Percentiles rank a stretch among this genome's conserved stretches.
Conservation (phyloP, 352 stramenopile species). For the Globisporangium okanoganense region DNA sequence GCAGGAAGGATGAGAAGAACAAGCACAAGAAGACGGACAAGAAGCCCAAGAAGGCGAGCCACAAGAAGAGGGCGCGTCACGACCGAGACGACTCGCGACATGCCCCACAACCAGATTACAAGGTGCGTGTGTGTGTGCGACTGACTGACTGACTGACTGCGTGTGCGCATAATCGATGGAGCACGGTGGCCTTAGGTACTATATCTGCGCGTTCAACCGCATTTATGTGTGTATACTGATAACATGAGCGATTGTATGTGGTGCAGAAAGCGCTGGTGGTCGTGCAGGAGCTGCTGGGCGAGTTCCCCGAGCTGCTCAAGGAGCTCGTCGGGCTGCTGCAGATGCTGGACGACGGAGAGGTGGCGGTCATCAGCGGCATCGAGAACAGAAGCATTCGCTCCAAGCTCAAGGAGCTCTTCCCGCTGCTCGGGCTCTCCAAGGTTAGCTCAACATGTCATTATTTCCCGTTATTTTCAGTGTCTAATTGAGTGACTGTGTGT, state of each 20-base stretch:
- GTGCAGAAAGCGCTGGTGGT: constrained; percentile 40
- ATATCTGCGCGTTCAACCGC: too few relatives aligned
- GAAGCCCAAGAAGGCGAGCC: constrained; percentile 23
- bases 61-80: constrained; percentile 25
- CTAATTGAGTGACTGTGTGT: not conserved
- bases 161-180: not conserved
- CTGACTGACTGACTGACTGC: not conserved
- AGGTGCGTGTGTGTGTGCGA: constrained; percentile 5
- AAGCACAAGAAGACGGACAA: constrained; percentile 26
- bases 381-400: constrained; percentile 64
- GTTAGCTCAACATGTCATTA: constrained; percentile 14
- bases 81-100: constrained; percentile 20
- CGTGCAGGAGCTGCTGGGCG: constrained; percentile 49
- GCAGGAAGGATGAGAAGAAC: constrained; percentile 24
- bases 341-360: constrained; percentile 72
- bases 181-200: too few relatives aligned
- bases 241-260: too few relatives aligned
- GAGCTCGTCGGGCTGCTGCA: constrained; percentile 69
- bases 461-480: too few relatives aligned
- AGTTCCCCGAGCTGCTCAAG: constrained; percentile 59
- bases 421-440: constrained; percentile 63
- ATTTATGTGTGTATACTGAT: too few relatives aligned
- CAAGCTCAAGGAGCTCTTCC: constrained; percentile 67
- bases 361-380: constrained; percentile 72
- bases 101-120: constrained; percentile 8